phyloP scores from a whole-genome alignment of 2,329 filamentous ascomycete genomes.

The Chalaropsis ovoidea region DNA sequence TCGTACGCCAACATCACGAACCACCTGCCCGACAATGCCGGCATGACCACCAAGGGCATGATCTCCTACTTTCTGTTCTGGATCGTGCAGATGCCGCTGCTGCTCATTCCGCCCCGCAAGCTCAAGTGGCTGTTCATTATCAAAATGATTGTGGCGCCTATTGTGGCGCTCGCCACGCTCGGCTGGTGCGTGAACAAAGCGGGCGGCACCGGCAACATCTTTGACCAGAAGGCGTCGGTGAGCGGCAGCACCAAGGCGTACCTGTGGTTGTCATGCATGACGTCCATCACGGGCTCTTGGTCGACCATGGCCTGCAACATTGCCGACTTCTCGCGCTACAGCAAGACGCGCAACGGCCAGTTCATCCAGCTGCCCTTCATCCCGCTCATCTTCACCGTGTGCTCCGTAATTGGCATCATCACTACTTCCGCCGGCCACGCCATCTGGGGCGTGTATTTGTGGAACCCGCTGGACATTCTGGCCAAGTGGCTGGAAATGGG shows the following conservation, averaged over 20 bases:
- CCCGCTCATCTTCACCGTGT: constrained; percentile 39
- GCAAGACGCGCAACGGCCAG: constrained; percentile 37
- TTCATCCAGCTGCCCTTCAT: constrained; percentile 41
- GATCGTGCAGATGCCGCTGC: constrained; percentile 37
- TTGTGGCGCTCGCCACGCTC: constrained; percentile 29
- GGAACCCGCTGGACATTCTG: constrained; percentile 42
- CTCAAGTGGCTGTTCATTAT: constrained; percentile 37
- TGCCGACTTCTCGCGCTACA: constrained; percentile 34
- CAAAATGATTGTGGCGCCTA: constrained; percentile 31
- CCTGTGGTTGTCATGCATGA: constrained; percentile 36
- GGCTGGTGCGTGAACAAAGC: constrained; percentile 34
- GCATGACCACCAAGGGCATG: constrained; percentile 33
- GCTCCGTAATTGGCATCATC: constrained; percentile 40
- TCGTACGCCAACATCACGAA: constrained; percentile 35
- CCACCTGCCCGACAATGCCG: constrained; percentile 32
- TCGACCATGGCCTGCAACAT: constrained; percentile 43
- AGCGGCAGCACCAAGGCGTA: constrained; percentile 35
- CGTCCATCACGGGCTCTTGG: constrained; percentile 42
- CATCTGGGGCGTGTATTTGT: constrained; percentile 39
- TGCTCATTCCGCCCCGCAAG: constrained; percentile 38
- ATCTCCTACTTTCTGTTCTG: constrained; percentile 41
- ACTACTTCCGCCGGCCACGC: constrained; percentile 38
- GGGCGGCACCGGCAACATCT: constrained; percentile 26
- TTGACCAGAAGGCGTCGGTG: constrained; percentile 26
- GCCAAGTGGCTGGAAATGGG: constrained; percentile 33